phyloP scores from a whole-genome alignment of 2,329 filamentous ascomycete species.

The Alternaria atra region DNA sequence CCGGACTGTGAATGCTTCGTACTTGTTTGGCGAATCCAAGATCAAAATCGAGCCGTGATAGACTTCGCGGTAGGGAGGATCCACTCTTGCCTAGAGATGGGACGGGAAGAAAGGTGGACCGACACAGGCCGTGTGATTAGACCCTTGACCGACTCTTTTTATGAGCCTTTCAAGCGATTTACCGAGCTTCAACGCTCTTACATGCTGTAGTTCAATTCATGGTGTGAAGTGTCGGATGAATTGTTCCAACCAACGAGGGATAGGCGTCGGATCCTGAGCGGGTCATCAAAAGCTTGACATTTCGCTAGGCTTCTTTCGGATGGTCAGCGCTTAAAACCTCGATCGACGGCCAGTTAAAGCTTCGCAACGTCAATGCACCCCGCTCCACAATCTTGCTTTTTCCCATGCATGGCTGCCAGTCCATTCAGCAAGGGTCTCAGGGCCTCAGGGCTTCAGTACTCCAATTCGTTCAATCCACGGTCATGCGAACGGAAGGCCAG shows the following conservation, averaged over 20 bases:
- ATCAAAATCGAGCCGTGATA: constrained; percentile 1
- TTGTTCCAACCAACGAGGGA: constrained; percentile 26
- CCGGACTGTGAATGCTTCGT: constrained; percentile 11
- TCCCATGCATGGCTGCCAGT: constrained; percentile 45
- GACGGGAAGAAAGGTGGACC: constrained; percentile 7
- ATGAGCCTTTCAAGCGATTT: constrained; percentile 1
- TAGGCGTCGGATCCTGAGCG: constrained; percentile 12
- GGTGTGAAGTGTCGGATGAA: constrained; percentile 14
- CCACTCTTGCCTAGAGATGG: not conserved
- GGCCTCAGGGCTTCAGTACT: constrained; percentile 20
- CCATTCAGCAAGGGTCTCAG: constrained; percentile 22
- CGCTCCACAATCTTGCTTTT: constrained; percentile 33
- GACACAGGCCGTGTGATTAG: constrained; percentile 4
- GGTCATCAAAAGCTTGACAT: constrained; percentile 31
- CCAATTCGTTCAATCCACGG: constrained; percentile 41
- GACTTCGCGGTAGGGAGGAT: constrained; percentile 4
- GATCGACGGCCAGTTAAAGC: constrained; percentile 29
- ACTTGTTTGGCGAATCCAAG: constrained; percentile 14
- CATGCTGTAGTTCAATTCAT: constrained; percentile 7
- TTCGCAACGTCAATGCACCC: constrained; percentile 28
- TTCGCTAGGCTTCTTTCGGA: constrained; percentile 17
- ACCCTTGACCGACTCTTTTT: constrained; percentile 3
- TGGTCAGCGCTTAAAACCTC: constrained; percentile 29
- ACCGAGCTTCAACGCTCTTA: constrained; percentile 16
- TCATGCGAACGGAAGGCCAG: constrained; percentile 48